A percentile compares a stretch with the other conserved stretches of the same genome.
phyloP scores from a whole-genome alignment of 2,329 filamentous ascomycete genomes.

The Sporothrix humicola region DNA sequence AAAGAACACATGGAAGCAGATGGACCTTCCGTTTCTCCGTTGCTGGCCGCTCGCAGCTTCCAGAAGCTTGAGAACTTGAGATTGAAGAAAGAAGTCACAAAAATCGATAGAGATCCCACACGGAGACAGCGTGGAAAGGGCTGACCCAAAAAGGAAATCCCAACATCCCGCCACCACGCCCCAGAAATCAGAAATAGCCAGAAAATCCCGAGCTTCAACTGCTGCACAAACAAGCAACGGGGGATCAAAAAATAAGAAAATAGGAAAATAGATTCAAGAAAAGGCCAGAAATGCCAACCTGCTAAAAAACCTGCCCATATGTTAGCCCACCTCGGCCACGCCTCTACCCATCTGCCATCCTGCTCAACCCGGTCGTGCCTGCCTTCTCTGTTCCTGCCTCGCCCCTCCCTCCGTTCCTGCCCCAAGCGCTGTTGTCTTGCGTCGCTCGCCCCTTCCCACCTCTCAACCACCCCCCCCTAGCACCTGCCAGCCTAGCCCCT shows the following conservation, averaged over 20 bases:
- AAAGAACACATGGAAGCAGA: background rate
- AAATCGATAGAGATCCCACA: slow-evolving; percentile 29
- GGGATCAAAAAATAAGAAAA: background rate
- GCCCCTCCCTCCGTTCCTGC: background rate
- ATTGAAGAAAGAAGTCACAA: background rate
- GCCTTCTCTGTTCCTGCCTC: background rate
- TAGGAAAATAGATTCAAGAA: background rate
- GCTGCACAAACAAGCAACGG: background rate
- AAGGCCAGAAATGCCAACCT: slow-evolving; percentile 12
- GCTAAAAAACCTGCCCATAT: slow-evolving; percentile 29
- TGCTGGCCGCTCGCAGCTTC: slow-evolving; percentile 12
- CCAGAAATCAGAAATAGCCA: background rate
- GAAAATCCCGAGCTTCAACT: slow-evolving; percentile 23
- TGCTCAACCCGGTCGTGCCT: slow-evolving; percentile 22
- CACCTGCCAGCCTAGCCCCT: slow-evolving; percentile 24
- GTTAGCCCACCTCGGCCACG: slow-evolving; percentile 30
- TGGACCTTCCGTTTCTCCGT: slow-evolving; percentile 26
- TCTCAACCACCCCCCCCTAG: slow-evolving; percentile 29
- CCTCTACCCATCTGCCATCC: slow-evolving; percentile 16
- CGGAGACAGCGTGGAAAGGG: slow-evolving; percentile 4
- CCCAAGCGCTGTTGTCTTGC: slow-evolving; percentile 31
- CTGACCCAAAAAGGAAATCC: slow-evolving; percentile 31
- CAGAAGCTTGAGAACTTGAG: background rate
- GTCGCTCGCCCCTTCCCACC: slow-evolving; percentile 29
- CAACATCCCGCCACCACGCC: slow-evolving; percentile 31